Percentiles rank a stretch among this genome's conserved stretches.
These are phyloP conservation scores for Chytriomyces hyalinus DNA, from an alignment of 192 early-diverging fungal species.

Conservation along the genomic window DNA sequence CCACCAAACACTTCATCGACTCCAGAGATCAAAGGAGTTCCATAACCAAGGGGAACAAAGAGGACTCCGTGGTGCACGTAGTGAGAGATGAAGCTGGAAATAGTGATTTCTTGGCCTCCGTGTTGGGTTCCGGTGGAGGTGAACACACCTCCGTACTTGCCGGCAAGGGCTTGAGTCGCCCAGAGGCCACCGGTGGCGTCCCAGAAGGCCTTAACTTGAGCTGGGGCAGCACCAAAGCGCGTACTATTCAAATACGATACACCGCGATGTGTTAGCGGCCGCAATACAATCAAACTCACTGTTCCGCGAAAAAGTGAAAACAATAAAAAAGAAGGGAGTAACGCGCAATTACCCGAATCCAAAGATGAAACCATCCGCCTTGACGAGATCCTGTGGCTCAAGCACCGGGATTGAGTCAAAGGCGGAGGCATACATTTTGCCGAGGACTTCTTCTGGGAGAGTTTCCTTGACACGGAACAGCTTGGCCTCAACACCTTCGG, in stretches of 20 bases:
- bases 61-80: constrained; percentile 81
- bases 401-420: constrained; percentile 62
- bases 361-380: constrained; percentile 73
- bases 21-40: constrained; percentile 44
- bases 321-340: neutral
- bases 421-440: constrained; percentile 67
- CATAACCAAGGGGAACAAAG: constrained; percentile 73
- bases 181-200: constrained; percentile 69
- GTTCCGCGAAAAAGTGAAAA: neutral
- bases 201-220: constrained; percentile 78
- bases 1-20: constrained; percentile 73
- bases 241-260: constrained; percentile 29
- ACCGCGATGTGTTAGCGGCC: neutral
- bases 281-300: neutral
- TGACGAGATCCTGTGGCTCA: constrained; percentile 55
- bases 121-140: constrained; percentile 75
- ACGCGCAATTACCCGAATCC: constrained; percentile 58
- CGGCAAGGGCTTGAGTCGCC: constrained; percentile 59
- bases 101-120: constrained; percentile 82
- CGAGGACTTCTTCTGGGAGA: constrained; percentile 68
- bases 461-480: constrained; percentile 69
- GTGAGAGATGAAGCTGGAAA: constrained; percentile 67
- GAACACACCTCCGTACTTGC: constrained; percentile 78
- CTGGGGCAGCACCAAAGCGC: constrained; percentile 73
- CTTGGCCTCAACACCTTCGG: constrained; percentile 57